Base-by-base conservation (phyloP, 2,329 filamentous ascomycete genomes). In the Fusarium circinatum region DNA sequence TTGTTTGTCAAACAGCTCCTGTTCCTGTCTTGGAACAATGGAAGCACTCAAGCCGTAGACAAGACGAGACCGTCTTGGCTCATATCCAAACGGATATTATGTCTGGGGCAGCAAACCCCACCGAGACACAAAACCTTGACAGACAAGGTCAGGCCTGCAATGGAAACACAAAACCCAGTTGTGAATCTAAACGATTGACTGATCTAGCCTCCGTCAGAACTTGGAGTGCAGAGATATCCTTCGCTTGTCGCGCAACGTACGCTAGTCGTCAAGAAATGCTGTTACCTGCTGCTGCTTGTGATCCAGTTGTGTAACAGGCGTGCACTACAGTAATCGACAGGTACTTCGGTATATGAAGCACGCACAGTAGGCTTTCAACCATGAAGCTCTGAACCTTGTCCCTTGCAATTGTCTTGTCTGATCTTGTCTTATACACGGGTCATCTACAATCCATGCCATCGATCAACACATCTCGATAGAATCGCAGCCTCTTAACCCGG, bases 61-160 rank as follows among this genome's bases (percentile, higher is more conserved):
- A 60, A 60, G 45, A 54, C 54, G 57, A 75, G 64, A 42, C 20
- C 45, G 44, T n/a, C 45, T 55, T 26, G 38, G 44, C 47, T 48
- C 34, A 41, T 34, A 41, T 47, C 28, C 75, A 74, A 76, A 73
- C 75, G 55, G 62, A 49, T 52, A 42, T 70, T 55, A 47, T 70
- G 28, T 51, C 58, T 68, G 48, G 44, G 47, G 28, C 39, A 72
- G 28, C 17, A 49, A 51, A 56, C 51, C 30, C 65, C 57, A 49
- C 60, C 47, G 48, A 63, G 39, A 66, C 24, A 67, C 66, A 76
- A 75, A 69, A 64, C 62, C 60, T 34, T 57, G 55, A 51, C 56
- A 49, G 67, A 69, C 75, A 68, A 74, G 65, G 65, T 65, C 71
- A 76, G 65, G 62, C 42, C 66, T 55, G 73, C 68, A 74, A 68